Conservation (phyloP, 2,329 filamentous ascomycete species). For the Ambrosiella beaveri region DNA sequence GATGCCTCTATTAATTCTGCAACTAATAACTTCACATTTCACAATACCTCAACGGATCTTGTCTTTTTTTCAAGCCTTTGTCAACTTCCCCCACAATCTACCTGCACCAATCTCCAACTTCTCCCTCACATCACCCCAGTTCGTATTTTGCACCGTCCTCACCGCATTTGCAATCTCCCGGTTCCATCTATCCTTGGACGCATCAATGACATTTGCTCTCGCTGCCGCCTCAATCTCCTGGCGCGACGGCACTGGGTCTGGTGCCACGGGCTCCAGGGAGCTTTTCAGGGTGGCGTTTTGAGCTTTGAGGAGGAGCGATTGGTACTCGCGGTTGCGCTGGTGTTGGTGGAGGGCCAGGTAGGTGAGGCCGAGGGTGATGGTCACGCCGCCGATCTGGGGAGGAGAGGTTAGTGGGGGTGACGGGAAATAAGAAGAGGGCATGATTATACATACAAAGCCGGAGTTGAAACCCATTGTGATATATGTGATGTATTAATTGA, state of each 20-base stretch:
- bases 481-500: background rate
- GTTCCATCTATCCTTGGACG: slow-evolving; percentile 65
- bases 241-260: slow-evolving; percentile 30
- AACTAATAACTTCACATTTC: too few species aligned
- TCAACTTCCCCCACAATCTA: slow-evolving; percentile 3
- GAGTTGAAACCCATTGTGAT: slow-evolving; percentile 51
- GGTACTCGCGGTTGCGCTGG: slow-evolving; percentile 45
- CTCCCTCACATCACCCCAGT: slow-evolving; percentile 47
- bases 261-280: slow-evolving; percentile 30
- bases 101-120: slow-evolving; percentile 29
- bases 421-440: background rate
- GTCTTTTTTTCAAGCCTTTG: background rate
- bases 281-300: slow-evolving; percentile 37
- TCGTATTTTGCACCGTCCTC: slow-evolving; percentile 45
- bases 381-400: slow-evolving; percentile 52
- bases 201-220: slow-evolving; percentile 41
- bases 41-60: background rate
- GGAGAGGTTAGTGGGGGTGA: background rate
- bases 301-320: slow-evolving; percentile 37
- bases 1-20: background rate
- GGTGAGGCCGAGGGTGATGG: slow-evolving; percentile 54
- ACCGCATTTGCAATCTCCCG: slow-evolving; percentile 51
- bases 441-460: slow-evolving; percentile 45
- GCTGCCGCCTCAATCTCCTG: slow-evolving; percentile 33
- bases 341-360: slow-evolving; percentile 57